Evolutionary conservation across 2,329 filamentous ascomycete genomes (phyloP), one percentile per base, ranked within the genome.

Genomic region (Diaporthe longicolla): DNA sequence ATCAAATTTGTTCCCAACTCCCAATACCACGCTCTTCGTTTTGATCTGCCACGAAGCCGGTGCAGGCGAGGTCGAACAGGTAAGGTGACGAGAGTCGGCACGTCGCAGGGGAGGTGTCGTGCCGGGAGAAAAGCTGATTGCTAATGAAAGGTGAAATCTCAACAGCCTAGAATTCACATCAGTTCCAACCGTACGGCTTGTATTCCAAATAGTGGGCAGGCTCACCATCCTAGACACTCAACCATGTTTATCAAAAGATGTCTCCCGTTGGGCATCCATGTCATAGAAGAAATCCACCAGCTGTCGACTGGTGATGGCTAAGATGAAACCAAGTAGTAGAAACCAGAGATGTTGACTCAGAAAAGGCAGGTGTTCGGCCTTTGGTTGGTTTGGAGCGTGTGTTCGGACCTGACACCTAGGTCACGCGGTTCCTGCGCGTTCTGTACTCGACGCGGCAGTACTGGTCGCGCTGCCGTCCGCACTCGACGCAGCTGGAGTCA

Each of bases 1-100:
- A 54, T 68, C 63, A 68, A 68, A 54, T 40, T 40, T 68, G 48
- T 7, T 15, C 54, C 63, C n/a, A 35, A 40, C 48, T 17, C 63
- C 45, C 32, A 54, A 68, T 32, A 32, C 48, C 63, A 68, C 24
- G 32, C n/a, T 54, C 32, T 21, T 54, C n/a, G 29, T 37, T 54
- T 63, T 17, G 0, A 3, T 21, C 13, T 19, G 32, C 9, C 45
- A 37, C 2, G 32, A 26, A 19, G 32, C 63, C 32, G 15, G 21
- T 54, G 24, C 37, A 26, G 29, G 52, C 32, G 24, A 37, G 4
- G 63, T 26, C n/a, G 63, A 9, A 11, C 13, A 54, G 13, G 48
- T 8, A 5, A 29, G 63, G 48, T 15, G 45, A 52, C 29, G 45
- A n/a, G 40, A 66, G 45, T 52, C 29, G 63, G 45, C 17, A 52